These are phyloP conservation scores for Naumovozyma baii DNA, from an alignment of 805 yeast species.

Conservation along the genomic window DNA sequence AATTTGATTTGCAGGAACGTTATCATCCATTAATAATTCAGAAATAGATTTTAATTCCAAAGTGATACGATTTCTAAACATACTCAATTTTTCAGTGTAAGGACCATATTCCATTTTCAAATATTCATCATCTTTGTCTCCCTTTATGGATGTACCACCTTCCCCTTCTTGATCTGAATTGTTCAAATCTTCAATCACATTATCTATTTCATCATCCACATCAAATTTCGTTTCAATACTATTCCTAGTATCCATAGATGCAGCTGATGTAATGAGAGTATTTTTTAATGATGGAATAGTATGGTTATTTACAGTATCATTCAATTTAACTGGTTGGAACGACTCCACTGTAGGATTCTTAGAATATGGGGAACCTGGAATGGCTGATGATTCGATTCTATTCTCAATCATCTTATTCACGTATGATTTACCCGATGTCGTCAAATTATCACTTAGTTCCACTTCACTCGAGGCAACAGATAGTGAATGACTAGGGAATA, in stretches of 20 bases:
- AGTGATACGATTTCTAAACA: constrained; percentile 39
- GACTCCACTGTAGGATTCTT: neutral
- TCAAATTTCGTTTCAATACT: constrained; percentile 9
- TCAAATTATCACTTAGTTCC: constrained; percentile 23
- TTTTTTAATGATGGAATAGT: neutral
- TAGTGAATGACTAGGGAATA: constrained; percentile 9
- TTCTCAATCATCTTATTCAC: constrained; percentile 23
- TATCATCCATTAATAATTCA: constrained; percentile 32
- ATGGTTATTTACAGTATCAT: neutral
- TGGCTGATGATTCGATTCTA: constrained; percentile 14
- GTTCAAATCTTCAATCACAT: constrained; percentile 34
- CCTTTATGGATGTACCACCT: constrained; percentile 17
- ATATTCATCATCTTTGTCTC: constrained; percentile 24
- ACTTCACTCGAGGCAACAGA: constrained; percentile 22
- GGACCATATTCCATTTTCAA: constrained; percentile 33
- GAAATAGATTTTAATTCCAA: constrained; percentile 40
- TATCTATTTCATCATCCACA: constrained; percentile 29
- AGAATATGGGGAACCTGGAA: constrained; percentile 5
- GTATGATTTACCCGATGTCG: constrained; percentile 26
- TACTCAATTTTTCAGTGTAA: constrained; percentile 37
- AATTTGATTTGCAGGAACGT: constrained; percentile 13
- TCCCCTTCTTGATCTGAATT: constrained; percentile 33
- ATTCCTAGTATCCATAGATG: neutral
- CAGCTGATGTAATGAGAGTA: neutral
- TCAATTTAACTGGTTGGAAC: neutral